phyloP scores from a whole-genome alignment of 192 early-diverging fungal species.

The Neocallimastix lanati region DNA sequence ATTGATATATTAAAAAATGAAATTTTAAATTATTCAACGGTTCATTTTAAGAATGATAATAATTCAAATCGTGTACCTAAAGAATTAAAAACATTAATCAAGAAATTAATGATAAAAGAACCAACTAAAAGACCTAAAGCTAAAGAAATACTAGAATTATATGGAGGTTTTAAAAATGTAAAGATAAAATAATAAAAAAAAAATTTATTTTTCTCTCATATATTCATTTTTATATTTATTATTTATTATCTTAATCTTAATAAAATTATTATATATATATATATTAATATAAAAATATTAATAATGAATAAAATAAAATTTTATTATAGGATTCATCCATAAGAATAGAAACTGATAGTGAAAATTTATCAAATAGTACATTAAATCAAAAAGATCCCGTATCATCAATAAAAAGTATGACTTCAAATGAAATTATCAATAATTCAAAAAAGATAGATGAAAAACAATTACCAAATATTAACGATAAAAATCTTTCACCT shows the following conservation, averaged over 20 bases:
- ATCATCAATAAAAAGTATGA: neutral
- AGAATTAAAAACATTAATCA: neutral
- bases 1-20: conserved; percentile 67
- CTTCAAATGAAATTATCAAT: no score
- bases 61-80: neutral
- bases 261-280: no score
- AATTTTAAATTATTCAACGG: conserved; percentile 43
- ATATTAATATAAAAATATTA: neutral
- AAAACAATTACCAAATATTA: no score
- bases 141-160: neutral
- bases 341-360: neutral
- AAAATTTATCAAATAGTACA: neutral
- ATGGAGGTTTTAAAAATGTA: neutral
- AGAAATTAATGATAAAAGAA: neutral
- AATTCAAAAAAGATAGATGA: no score
- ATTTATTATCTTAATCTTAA: no score
- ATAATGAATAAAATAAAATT: neutral
- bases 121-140: neutral
- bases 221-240: no score
- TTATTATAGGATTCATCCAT: neutral
- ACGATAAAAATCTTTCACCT: no score
- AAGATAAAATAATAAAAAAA: no score
- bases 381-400: neutral
- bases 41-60: neutral
- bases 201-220: no score